Evolutionary conservation across 78 protist species (phyloP), one percentile per base, ranked within the genome.

Genomic region (Tieghemostelium lacteum): DNA sequence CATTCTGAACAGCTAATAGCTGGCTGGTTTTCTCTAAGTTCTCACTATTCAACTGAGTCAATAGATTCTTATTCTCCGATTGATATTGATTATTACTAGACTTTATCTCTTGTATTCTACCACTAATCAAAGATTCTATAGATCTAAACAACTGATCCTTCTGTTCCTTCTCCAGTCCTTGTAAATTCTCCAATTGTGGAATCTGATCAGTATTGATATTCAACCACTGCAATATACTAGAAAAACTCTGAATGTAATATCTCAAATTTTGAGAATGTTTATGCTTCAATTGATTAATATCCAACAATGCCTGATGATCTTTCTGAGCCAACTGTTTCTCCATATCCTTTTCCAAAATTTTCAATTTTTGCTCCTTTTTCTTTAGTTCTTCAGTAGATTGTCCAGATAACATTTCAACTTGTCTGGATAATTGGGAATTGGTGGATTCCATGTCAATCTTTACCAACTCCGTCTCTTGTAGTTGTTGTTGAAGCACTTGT

Each of bases 141-240:
- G 52, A 45, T 45, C 52, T 14, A 45, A 45, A 14, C 10, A 6
- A 45, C 10, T 45, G 52, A 10, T 14, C 52, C 10, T 10, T 6
- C 10, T 14, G 6, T 45, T 45, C 6, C 10, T 10, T 45, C 10
- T 45, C 52, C 52, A 45, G 10, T 45, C 77, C 8, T 66, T 52
- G 26, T 54, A 26, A 24, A 55, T 22, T 45, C 20, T 37, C 40
- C n/a, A 7, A 12, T 36, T 58, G 17, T 83, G 70, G 8, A 29
- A 52, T 60, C 60, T 75, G 0, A 75, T 75, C 31, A 40, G 34
- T 12, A 62, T 36, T 7, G 91, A 52, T 3, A 42, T 78, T 22
- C n/a, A n/a, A n/a, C n/a, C n/a, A n/a, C n/a, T n/a, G n/a, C n/a
- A n/a, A n/a, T n/a, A n/a, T n/a, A n/a, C n/a, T n/a, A n/a, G n/a